phyloP scores from a whole-genome alignment of 2,329 filamentous ascomycete genomes.

The Allantophomopsis cytisporea region DNA sequence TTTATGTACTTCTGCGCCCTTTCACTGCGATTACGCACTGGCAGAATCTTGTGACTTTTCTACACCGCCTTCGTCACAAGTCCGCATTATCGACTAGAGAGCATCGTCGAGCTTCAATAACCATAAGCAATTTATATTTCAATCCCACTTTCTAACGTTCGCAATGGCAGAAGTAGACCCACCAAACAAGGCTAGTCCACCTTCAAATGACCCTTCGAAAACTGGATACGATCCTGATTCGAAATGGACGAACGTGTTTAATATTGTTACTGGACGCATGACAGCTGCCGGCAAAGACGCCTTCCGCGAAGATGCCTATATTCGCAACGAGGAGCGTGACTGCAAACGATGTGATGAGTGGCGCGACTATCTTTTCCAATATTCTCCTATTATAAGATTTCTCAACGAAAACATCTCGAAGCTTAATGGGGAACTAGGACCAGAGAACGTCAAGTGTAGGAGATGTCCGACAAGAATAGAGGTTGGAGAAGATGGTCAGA shows the following conservation, averaged over 20 bases:
- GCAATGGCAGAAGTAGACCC: slow-evolving; percentile 4
- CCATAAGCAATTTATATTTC: too few relatives aligned
- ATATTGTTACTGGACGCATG: slow-evolving; percentile 62
- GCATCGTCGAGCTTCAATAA: not conserved
- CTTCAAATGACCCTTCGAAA: slow-evolving; percentile 40
- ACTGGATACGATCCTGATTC: slow-evolving; percentile 50
- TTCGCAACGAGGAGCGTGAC: slow-evolving; percentile 62
- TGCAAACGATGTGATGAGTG: slow-evolving; percentile 70
- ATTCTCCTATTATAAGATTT: slow-evolving; percentile 80
- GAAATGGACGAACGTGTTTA: slow-evolving; percentile 75
- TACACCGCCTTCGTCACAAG: slow-evolving; percentile 1
- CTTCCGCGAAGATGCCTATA: slow-evolving; percentile 68
- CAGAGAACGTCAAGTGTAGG: slow-evolving; percentile 66
- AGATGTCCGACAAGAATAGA: slow-evolving; percentile 53
- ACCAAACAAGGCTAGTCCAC: slow-evolving; percentile 1
- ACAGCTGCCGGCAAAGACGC: slow-evolving; percentile 54
- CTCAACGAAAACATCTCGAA: slow-evolving; percentile 67
- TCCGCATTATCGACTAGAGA: not conserved
- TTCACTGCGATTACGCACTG: slow-evolving; percentile 3
- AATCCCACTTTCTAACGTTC: not conserved
- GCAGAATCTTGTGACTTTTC: slow-evolving; percentile 5
- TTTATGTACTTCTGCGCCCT: slow-evolving; percentile 2
- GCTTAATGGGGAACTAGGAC: slow-evolving; percentile 64
- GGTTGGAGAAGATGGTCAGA: slow-evolving; percentile 16
- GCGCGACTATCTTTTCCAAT: slow-evolving; percentile 71